Evolutionary conservation across 2,329 filamentous ascomycete genomes (phyloP), one percentile per base, ranked within the genome.

Genomic region (Ascochyta pisi): DNA sequence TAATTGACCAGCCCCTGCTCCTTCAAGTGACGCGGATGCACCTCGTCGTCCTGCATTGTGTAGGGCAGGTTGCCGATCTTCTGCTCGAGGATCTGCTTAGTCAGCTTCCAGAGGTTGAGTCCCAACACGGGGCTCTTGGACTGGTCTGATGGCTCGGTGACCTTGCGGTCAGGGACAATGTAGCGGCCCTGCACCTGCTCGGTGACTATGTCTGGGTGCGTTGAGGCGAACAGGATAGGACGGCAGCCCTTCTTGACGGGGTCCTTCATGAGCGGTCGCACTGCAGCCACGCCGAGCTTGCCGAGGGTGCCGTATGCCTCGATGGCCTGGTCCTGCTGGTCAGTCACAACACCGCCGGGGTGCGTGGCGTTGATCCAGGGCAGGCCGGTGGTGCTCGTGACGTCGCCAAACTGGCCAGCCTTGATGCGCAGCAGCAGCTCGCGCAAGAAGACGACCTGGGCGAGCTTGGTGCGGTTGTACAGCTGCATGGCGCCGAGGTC

Each of bases 381-480:
- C 54, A 79, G 58, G 9, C 74, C 73, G 4, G 70, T 67, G 24
- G 70, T 65, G 50, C 77, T 75, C 1, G 63, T 68, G 8, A 65
- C 60, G 16, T 60, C 29, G 7, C 70, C 69, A 34, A 70, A 73
- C 35, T 71, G 65, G 8, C 60, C 65, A 4, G 60, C 69, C 49
- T 71, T 64, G 43, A 74, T 69, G 16, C 78, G 73, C 23, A 74
- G 68, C 26, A 76, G 66, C 1, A 84, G 65, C 1, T 78, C 76
- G 7, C 74, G 76, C 9, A 78, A 71, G 38, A 82, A 79, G 6
- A 83, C 67, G 13, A 83, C 68, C 54, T 82, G 77, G 1, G 80
- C 80, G 13, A 83, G 77, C 64, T 84, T 83, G 7, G 76, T 77
- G 45, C 81, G 78, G 40, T 73, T 76, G 69, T 84, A 83, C n/a